Conservation (phyloP, 805 yeast species). For the Wickerhamiella australiensis region DNA sequence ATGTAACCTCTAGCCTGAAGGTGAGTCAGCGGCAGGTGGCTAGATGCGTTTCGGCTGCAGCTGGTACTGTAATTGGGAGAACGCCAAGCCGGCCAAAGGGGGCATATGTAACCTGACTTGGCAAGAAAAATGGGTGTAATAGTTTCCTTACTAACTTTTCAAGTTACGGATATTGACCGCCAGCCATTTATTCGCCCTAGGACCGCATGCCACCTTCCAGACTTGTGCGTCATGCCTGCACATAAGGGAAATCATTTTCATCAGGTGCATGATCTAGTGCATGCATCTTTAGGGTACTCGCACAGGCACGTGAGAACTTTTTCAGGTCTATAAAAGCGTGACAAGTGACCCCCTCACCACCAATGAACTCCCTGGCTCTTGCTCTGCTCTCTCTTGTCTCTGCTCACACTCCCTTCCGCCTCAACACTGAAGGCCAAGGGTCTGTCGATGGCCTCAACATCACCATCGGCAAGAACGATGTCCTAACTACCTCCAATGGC, state of each 20-base stretch:
- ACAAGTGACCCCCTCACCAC: too few relatives aligned
- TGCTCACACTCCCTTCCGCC: background rate
- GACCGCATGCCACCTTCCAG: background rate
- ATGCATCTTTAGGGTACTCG: background rate
- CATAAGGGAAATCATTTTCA: background rate
- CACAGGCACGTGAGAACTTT: background rate
- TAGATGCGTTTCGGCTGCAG: background rate
- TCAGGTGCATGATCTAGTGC: background rate
- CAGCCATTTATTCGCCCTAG: background rate
- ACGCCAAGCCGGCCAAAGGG: background rate
- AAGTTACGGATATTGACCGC: too few relatives aligned
- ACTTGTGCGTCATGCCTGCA: background rate
- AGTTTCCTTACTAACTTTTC: background rate
- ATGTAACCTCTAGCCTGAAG: background rate
- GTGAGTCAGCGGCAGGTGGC: background rate
- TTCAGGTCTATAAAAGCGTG: background rate
- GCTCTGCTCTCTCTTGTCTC: background rate
- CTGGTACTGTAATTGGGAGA: background rate
- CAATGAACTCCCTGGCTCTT: background rate
- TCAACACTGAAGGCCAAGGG: background rate
- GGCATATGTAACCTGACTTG: background rate
- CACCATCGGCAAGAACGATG: background rate
- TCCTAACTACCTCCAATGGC: background rate
- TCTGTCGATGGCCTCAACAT: background rate
- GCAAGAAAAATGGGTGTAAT: background rate